Conservation (phyloP, 768 basidiomycete species). For the Hysterangium stoloniferum region DNA sequence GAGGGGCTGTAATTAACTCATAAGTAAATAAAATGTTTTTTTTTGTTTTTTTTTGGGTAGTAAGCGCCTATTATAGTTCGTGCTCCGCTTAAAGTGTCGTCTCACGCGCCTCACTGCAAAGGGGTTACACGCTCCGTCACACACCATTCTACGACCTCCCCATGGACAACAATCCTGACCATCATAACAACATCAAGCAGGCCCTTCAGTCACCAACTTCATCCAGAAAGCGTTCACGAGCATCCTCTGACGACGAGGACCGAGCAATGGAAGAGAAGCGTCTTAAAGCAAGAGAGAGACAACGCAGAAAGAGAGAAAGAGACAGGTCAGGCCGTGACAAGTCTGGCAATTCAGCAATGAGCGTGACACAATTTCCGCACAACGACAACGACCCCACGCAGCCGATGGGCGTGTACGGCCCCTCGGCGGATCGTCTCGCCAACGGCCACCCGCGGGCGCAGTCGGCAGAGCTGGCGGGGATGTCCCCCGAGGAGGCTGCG, state of each 20-base stretch:
- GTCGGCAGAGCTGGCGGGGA: constrained; percentile 5
- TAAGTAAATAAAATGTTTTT: neutral
- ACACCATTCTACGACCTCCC: constrained; percentile 9
- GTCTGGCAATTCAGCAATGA: constrained; percentile 2
- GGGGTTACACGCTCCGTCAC: constrained; percentile 13
- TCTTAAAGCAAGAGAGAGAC: constrained; percentile 82
- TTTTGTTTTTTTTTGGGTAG: neutral
- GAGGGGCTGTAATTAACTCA: constrained; percentile 64
- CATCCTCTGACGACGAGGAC: constrained; percentile 7
- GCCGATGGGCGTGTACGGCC: constrained; percentile 3
- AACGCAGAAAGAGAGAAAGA: constrained; percentile 76
- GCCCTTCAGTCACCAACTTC: neutral
- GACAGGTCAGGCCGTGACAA: constrained; percentile 30
- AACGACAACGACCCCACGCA: constrained; percentile 3
- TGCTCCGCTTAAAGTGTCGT: neutral
- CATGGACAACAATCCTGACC: constrained; percentile 5
- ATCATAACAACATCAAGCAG: neutral
- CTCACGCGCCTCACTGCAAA: neutral
- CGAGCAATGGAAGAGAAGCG: constrained; percentile 42
- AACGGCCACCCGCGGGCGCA: constrained; percentile 2
- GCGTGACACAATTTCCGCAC: neutral
- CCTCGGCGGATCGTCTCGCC: constrained; percentile 5
- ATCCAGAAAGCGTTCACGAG: constrained; percentile 7
- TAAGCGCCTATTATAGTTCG: neutral
- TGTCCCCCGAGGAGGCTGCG: constrained; percentile 53